A percentile compares a stretch with the other conserved stretches of the same genome.
Evolutionary conservation across 2,329 filamentous ascomycete species (phyloP).

Genomic region (Fusarium keratoplasticum): DNA sequence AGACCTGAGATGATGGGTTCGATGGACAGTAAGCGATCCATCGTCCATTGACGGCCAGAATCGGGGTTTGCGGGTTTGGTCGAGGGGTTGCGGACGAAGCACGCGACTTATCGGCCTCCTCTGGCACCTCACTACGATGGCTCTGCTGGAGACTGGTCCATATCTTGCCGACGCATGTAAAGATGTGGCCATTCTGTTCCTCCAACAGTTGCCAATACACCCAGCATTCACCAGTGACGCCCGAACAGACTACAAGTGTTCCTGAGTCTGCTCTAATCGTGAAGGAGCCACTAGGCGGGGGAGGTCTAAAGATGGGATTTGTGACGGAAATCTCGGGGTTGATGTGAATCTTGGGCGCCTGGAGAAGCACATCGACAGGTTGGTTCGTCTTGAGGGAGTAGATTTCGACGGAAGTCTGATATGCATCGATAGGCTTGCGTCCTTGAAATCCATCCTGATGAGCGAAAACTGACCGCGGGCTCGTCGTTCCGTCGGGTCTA

Average conservation of each 20-base stretch:
- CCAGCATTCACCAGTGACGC: conserved; percentile 87
- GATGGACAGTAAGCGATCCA: conserved; percentile 85
- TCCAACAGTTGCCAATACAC: conserved; percentile 70
- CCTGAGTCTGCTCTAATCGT: conserved; percentile 78
- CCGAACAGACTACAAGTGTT: conserved; percentile 81
- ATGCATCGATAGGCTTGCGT: conserved; percentile 65
- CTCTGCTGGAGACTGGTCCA: conserved; percentile 87
- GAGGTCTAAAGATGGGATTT: conserved; percentile 75
- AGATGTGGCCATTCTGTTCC: conserved; percentile 58
- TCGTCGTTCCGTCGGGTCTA: conserved; percentile 55
- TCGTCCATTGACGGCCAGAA: conserved; percentile 76
- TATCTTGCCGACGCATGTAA: conserved; percentile 83
- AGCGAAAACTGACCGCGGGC: conserved; percentile 54
- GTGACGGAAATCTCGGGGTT: conserved; percentile 65
- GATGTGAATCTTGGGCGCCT: conserved; percentile 72
- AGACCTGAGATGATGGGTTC: conserved; percentile 75
- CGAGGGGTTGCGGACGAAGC: conserved; percentile 53
- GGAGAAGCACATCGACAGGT: conserved; percentile 78
- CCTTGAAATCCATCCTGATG: conserved; percentile 52
- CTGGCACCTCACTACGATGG: conserved; percentile 59
- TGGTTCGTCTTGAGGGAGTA: conserved; percentile 85
- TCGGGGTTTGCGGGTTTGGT: conserved; percentile 67
- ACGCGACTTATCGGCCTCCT: conserved; percentile 58
- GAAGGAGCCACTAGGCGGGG: conserved; percentile 77
- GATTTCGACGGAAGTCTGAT: conserved; percentile 89